phyloP scores from a whole-genome alignment of 208 protist genomes.

The Trypanosoma caninum region DNA sequence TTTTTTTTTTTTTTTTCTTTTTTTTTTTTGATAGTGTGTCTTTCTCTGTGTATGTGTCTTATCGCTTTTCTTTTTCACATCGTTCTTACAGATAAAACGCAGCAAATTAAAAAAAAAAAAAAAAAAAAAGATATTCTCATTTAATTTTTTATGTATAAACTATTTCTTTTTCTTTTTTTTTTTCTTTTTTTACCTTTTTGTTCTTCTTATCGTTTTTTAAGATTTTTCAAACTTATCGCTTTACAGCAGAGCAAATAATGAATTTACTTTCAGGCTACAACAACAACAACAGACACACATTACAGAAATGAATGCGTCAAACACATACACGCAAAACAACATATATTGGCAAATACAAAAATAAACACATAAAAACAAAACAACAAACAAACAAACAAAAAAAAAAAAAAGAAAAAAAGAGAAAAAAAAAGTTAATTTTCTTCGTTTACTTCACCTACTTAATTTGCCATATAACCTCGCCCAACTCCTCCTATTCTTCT shows the following conservation, averaged over 20 bases:
- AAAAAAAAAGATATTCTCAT: too few species aligned
- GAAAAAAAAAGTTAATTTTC: neutral
- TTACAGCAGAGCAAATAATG: too few species aligned
- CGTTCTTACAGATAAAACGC: neutral
- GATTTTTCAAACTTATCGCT: neutral
- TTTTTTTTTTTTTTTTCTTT: neutral
- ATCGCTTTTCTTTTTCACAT: neutral
- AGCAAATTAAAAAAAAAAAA: too few species aligned
- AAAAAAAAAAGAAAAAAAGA: neutral
- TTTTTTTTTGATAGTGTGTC: neutral
- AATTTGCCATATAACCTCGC: too few species aligned
- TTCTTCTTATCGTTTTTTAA: neutral
- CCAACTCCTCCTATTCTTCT: neutral
- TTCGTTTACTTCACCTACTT: too few species aligned
- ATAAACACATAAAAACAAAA: slow-evolving; percentile 6
- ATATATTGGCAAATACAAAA: neutral
- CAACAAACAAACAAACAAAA: slow-evolving; percentile 1
- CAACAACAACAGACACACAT: neutral
- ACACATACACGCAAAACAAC: neutral
- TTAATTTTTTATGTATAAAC: too few species aligned
- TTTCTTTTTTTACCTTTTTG: neutral
- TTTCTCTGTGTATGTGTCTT: neutral
- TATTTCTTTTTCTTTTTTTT: slow-evolving; percentile 1
- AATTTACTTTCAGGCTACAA: too few species aligned
- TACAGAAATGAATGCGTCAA: neutral